Conservation (phyloP, 441 rosid species). For the Populus hybrid region DNA sequence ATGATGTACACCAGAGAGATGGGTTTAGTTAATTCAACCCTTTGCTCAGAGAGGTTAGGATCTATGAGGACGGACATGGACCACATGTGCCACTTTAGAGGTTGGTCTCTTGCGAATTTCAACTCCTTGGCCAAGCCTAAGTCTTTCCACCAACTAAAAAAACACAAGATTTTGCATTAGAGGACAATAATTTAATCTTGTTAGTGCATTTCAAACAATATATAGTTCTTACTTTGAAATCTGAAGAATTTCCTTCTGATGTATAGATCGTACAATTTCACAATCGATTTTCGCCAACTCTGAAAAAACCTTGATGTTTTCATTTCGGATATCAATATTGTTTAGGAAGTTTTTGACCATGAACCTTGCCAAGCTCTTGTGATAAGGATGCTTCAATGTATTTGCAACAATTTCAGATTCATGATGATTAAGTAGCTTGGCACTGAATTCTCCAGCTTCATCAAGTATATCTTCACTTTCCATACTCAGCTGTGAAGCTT, state of each 20-base stretch:
- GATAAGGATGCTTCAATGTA: constrained; percentile 37
- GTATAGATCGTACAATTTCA: constrained; percentile 20
- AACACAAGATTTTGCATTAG: neutral
- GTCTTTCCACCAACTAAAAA: constrained; percentile 65
- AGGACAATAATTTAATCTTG: neutral
- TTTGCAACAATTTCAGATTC: constrained; percentile 16
- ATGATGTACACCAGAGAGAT: constrained; percentile 48
- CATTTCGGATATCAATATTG: constrained; percentile 1
- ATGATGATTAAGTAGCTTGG: constrained; percentile 20
- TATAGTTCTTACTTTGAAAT: constrained; percentile 25
- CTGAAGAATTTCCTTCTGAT: constrained; percentile 33
- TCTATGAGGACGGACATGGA: constrained; percentile 44
- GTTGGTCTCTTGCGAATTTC: constrained; percentile 47
- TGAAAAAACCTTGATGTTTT: constrained; percentile 28
- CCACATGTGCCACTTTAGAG: constrained; percentile 61
- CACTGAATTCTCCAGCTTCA: constrained; percentile 26
- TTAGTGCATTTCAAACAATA: neutral
- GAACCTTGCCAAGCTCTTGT: constrained; percentile 42
- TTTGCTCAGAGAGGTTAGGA: constrained; percentile 39
- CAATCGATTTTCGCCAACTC: constrained; percentile 38
- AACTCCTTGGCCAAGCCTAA: constrained; percentile 40
- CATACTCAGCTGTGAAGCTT: constrained; percentile 38
- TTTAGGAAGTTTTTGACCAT: constrained; percentile 17
- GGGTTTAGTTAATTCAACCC: constrained; percentile 50
- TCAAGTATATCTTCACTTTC: constrained; percentile 37